These are phyloP conservation scores for Luffa aegyptiaca DNA, from an alignment of 306 rosid species.

Conservation along the genomic window DNA sequence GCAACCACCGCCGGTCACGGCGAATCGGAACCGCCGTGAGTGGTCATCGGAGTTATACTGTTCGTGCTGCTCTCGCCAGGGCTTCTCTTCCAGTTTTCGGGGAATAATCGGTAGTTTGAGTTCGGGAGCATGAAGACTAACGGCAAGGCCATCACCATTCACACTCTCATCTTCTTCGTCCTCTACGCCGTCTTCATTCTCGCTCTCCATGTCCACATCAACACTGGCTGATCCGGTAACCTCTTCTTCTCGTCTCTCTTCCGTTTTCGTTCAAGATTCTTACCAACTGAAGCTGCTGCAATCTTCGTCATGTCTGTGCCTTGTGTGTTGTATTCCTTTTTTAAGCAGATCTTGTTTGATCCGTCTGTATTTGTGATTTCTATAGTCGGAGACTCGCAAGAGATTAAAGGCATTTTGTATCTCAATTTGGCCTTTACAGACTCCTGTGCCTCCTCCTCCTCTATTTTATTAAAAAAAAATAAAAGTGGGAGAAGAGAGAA, in stretches of 20 bases:
- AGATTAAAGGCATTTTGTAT: neutral
- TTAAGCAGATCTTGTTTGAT: neutral
- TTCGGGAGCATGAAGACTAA: constrained; percentile 86
- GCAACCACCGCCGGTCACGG: neutral
- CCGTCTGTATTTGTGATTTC: neutral
- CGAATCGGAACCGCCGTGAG: constrained; percentile 43
- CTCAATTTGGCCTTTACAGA: neutral
- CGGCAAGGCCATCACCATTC: constrained; percentile 77
- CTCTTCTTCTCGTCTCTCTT: neutral
- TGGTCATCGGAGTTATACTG: constrained; percentile 78
- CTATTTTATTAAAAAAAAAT: too few relatives aligned
- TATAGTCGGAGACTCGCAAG: neutral
- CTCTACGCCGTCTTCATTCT: constrained; percentile 60
- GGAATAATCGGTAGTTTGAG: constrained; percentile 54
- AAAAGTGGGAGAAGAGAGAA: too few relatives aligned
- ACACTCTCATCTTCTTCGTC: constrained; percentile 75
- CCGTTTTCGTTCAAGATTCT: neutral
- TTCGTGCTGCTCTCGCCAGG: constrained; percentile 92
- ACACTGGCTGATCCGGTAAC: constrained; percentile 46
- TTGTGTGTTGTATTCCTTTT: neutral
- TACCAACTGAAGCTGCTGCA: neutral
- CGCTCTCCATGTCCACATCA: constrained; percentile 72
- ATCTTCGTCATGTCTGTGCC: neutral
- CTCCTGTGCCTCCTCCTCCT: neutral
- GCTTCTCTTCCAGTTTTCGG: constrained; percentile 63